Evolutionary conservation across 176 grass and related monocot genomes (phyloP).

Genomic region (Hyparrhenia diplandra): DNA sequence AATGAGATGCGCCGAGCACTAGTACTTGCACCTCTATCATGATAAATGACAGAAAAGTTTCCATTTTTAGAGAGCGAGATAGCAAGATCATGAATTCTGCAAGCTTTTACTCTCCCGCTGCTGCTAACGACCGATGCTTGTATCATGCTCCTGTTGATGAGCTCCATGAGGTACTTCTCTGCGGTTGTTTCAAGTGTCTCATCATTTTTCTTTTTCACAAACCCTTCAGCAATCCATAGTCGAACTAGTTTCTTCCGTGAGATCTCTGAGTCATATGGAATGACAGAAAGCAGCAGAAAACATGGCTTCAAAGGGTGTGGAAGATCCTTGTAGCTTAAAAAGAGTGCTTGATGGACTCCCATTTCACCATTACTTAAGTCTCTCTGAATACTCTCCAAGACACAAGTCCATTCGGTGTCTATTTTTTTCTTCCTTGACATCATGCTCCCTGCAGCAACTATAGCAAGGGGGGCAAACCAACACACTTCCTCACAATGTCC

Average conservation of each 20-base stretch:
- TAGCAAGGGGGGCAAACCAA: conserved; percentile 41
- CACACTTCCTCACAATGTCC: conserved; percentile 42
- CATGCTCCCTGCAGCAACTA: conserved; percentile 40
- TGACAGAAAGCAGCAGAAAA: conserved; percentile 43
- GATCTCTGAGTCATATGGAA: conserved; percentile 26
- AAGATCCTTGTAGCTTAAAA: conserved; percentile 36
- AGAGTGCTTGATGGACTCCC: conserved; percentile 24
- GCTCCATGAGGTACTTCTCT: conserved; percentile 55
- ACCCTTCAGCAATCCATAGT: conserved; percentile 48
- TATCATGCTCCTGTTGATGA: conserved; percentile 37
- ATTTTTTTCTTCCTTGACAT: conserved; percentile 23
- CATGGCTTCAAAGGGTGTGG: conserved; percentile 39
- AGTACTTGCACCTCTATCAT: background rate
- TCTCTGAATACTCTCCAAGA: conserved; percentile 33
- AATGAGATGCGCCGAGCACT: conserved; percentile 17
- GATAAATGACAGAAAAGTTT: conserved; percentile 22
- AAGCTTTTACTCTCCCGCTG: conserved; percentile 29
- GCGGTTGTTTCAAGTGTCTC: conserved; percentile 39
- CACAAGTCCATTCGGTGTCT: conserved; percentile 22
- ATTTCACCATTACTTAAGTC: conserved; percentile 12
- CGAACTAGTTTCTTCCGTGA: conserved; percentile 39
- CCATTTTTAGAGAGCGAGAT: conserved; percentile 28
- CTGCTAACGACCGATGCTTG: conserved; percentile 13
- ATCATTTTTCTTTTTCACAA: conserved; percentile 32
- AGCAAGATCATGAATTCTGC: conserved; percentile 40